These are phyloP conservation scores for Polyporus tsugae DNA, from an alignment of 1,284 basidiomycete species.

Conservation along the genomic window DNA sequence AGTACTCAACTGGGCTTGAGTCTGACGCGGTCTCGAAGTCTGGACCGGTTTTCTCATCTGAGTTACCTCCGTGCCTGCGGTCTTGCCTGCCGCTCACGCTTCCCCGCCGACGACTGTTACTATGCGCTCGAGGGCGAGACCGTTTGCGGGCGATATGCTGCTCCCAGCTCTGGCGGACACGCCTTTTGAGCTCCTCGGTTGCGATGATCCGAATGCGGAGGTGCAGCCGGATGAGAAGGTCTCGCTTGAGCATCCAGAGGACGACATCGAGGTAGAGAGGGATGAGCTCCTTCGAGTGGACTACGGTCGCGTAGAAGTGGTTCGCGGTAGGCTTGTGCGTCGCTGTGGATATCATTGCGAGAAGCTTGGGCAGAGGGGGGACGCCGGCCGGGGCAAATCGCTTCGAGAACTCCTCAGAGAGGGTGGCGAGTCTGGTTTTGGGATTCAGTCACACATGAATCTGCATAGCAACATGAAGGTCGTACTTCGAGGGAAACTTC, in stretches of 20 bases:
- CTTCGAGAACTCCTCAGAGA: constrained; percentile 71
- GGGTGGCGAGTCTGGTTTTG: constrained; percentile 59
- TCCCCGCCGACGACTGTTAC: constrained; percentile 17
- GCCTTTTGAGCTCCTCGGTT: constrained; percentile 77
- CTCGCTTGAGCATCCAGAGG: constrained; percentile 91
- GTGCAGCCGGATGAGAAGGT: constrained; percentile 87
- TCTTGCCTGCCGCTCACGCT: constrained; percentile 6
- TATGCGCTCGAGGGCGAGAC: constrained; percentile 34
- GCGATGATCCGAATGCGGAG: constrained; percentile 88
- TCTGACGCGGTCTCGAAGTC: constrained; percentile 31
- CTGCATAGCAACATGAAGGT: constrained; percentile 21
- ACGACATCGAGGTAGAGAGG: constrained; percentile 84
- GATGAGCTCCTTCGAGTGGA: constrained; percentile 72
- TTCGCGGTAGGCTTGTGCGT: constrained; percentile 67
- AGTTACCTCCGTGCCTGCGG: constrained; percentile 27
- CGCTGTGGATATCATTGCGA: constrained; percentile 76
- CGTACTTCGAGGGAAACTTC: constrained; percentile 74
- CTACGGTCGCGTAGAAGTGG: constrained; percentile 82
- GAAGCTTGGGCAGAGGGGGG: constrained; percentile 76
- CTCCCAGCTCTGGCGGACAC: constrained; percentile 58
- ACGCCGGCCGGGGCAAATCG: constrained; percentile 72
- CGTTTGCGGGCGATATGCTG: constrained; percentile 45
- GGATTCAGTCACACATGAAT: not conserved
- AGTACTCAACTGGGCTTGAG: constrained; percentile 40
- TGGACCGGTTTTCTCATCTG: constrained; percentile 38